phyloP scores from a whole-genome alignment of 2,329 filamentous ascomycete genomes.

The Penicillium sp. region DNA sequence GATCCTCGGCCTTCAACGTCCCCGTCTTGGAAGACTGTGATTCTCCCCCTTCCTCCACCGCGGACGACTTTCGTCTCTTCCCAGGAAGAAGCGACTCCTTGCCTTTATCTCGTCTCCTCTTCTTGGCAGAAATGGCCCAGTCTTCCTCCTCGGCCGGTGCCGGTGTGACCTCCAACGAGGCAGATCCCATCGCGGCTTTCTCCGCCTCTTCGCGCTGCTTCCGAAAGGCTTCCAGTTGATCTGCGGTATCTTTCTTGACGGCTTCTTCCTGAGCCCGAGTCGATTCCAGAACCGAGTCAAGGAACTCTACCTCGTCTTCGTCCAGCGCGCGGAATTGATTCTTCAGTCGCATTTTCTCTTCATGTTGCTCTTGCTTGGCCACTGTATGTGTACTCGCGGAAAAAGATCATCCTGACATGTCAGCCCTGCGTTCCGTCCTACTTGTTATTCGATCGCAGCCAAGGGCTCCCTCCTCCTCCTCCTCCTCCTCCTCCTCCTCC shows the following conservation, averaged over 20 bases:
- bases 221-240: constrained; percentile 55
- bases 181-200: constrained; percentile 40
- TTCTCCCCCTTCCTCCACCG: constrained; percentile 14
- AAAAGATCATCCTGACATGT: constrained; percentile 36
- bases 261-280: constrained; percentile 52
- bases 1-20: neutral
- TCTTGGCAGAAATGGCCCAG: constrained; percentile 47
- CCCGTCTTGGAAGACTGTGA: too few species aligned
- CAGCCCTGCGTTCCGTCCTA: constrained; percentile 19
- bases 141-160: constrained; percentile 37
- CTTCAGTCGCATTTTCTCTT: constrained; percentile 46
- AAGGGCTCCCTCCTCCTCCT: too few species aligned
- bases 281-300: constrained; percentile 53
- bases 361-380: constrained; percentile 49
- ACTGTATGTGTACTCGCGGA: constrained; percentile 18
- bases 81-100: constrained; percentile 35
- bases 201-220: constrained; percentile 56
- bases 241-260: constrained; percentile 53
- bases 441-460: too few species aligned
- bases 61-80: constrained; percentile 40
- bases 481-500: too few species aligned
- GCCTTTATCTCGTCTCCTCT: constrained; percentile 48
- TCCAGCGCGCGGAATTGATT: constrained; percentile 49
- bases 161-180: constrained; percentile 27
- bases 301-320: constrained; percentile 48